Percentiles rank a stretch among this genome's conserved stretches.
Conservation (phyloP, 345 rosid genomes). For the Turnera subulata region DNA sequence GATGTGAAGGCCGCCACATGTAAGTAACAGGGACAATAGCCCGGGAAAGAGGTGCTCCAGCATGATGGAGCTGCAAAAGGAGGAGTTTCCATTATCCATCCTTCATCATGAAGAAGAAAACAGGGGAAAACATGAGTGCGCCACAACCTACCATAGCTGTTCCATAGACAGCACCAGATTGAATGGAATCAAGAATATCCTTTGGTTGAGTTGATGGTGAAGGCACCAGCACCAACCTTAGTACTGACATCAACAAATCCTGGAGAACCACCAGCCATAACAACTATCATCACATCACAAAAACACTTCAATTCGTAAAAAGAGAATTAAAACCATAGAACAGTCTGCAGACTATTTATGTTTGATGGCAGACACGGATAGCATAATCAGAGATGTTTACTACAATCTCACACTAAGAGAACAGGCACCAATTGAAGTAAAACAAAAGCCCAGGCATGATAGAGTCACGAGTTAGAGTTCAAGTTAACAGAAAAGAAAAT, state of each 20-base stretch:
- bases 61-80: slow-evolving; percentile 65
- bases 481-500: not conserved
- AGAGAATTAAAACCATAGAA: too few relatives aligned
- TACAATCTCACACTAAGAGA: not conserved
- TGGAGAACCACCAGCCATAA: slow-evolving; percentile 21
- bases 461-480: too few relatives aligned
- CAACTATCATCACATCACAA: not conserved
- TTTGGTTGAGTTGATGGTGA: slow-evolving; percentile 39
- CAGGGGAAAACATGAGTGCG: not conserved
- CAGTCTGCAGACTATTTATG: not conserved
- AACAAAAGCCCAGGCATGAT: not conserved
- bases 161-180: slow-evolving; percentile 54
- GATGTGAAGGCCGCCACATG: slow-evolving; percentile 60
- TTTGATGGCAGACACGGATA: not conserved
- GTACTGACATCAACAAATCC: slow-evolving; percentile 56
- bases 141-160: slow-evolving; percentile 57
- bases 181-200: slow-evolving; percentile 40
- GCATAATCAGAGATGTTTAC: not conserved
- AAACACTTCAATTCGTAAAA: too few relatives aligned
- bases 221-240: slow-evolving; percentile 55
- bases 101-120: not conserved
- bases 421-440: not conserved
- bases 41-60: slow-evolving; percentile 45
- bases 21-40: slow-evolving; percentile 65
- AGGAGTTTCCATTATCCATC: not conserved